A percentile compares a stretch with the other conserved stretches of the same genome.
Evolutionary conservation across 495 filamentous ascomycete genomes (phyloP).

Genomic region (Penicillium psychrofluorescens): DNA sequence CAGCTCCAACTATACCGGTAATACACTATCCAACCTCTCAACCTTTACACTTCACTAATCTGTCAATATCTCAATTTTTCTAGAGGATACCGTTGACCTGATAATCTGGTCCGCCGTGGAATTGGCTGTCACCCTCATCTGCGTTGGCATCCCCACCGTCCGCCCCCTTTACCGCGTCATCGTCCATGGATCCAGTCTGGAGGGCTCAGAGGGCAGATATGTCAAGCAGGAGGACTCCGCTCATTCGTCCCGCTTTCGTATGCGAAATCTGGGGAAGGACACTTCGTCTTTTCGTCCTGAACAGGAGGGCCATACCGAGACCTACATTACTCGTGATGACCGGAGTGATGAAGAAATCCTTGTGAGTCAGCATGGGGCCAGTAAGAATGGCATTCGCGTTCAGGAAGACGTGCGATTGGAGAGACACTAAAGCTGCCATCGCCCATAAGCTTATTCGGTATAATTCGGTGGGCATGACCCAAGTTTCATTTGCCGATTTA

Average conservation of each 20-base stretch:
- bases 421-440: background rate
- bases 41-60: too few species aligned
- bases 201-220: constrained; percentile 5
- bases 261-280: constrained; percentile 5
- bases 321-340: constrained; percentile 2
- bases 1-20: constrained; percentile 15
- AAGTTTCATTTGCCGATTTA: too few species aligned
- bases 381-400: background rate
- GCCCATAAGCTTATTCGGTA: background rate
- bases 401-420: constrained; percentile 6
- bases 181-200: constrained; percentile 7
- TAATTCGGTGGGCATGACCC: too few species aligned
- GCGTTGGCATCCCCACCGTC: constrained; percentile 13
- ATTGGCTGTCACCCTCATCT: constrained; percentile 14
- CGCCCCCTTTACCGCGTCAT: constrained; percentile 12
- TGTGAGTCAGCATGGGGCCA: background rate
- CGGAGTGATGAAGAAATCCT: constrained; percentile 10
- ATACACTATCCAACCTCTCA: background rate
- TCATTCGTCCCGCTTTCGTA: constrained; percentile 1
- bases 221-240: constrained; percentile 1
- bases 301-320: constrained; percentile 4
- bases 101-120: constrained; percentile 17
- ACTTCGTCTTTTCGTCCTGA: background rate
- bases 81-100: constrained; percentile 12
- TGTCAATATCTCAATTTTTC: background rate